These are phyloP conservation scores for Wickerhamiella domercqiae DNA, from an alignment of 805 yeast genomes.

Conservation along the genomic window DNA sequence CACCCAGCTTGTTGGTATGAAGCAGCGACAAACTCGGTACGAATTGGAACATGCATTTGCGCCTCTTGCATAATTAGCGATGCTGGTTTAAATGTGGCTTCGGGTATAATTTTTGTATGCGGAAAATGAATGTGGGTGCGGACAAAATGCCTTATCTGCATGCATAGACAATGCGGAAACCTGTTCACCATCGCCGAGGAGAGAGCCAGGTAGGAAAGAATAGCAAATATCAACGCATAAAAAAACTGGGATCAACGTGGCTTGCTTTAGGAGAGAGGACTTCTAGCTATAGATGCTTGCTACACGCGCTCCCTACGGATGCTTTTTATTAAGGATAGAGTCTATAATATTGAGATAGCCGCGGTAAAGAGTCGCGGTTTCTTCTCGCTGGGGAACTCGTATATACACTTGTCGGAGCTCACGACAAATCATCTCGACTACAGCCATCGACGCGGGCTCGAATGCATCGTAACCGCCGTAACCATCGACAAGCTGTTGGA, in stretches of 20 bases:
- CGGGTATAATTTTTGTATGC: conserved; percentile 1
- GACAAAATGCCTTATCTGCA: too few relatives aligned
- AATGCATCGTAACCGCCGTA: conserved; percentile 8
- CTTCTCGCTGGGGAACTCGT: background rate
- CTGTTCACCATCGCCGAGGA: too few relatives aligned
- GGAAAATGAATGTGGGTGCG: too few relatives aligned
- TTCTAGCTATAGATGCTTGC: too few relatives aligned
- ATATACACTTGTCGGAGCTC: background rate
- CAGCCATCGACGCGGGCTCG: background rate
- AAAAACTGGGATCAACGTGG: too few relatives aligned
- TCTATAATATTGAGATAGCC: too few relatives aligned
- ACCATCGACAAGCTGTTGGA: conserved; percentile 9
- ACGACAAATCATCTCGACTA: background rate
- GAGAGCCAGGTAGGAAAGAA: too few relatives aligned
- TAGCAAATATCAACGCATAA: too few relatives aligned
- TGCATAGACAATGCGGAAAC: too few relatives aligned
- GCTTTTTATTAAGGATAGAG: too few relatives aligned
- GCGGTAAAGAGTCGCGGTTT: conserved; percentile 1
- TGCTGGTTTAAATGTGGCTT: background rate
- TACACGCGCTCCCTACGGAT: too few relatives aligned
- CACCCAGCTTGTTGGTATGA: conserved; percentile 29
- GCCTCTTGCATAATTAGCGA: conserved; percentile 5
- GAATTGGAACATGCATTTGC: conserved; percentile 7
- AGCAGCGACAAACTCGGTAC: conserved; percentile 7
- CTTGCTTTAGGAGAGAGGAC: too few relatives aligned